Evolutionary conservation across 148 eudicot genomes (phyloP), one percentile per base, ranked within the genome.

Genomic region (Cornus kousa): DNA sequence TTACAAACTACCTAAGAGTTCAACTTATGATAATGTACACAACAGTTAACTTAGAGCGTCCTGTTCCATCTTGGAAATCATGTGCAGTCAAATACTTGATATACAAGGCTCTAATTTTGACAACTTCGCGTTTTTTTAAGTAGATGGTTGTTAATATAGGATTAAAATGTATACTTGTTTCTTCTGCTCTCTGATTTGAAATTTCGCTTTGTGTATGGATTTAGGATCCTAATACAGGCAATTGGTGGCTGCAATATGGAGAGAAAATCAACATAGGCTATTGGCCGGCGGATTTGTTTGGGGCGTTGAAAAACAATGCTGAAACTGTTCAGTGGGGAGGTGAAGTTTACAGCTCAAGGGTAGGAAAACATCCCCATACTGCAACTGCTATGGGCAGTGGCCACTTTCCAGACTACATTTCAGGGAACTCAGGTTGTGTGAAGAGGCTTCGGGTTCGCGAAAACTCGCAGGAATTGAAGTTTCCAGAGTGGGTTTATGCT

Each of bases 321-420:
- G 60, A 50, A 16, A 32, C 82, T 1, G 90, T 84, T 16, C 83
- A 85, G 74, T 90, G 94, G 92, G 94, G 94, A 69, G 94, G 92
- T 32, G 94, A 92, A 75, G 91, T 90, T 69, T 90, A 89, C 57
- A 89, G 94, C 85, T n/a, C 83, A 14, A 84, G 79, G 24, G 79
- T 81, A n/a, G 81, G 88, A 64, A 74, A 39, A 64, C 79, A 32
- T 33, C 91, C 91, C 23, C 97, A 90, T 73, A 90, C 94, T 0
- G 39, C 74, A 14, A 89, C 97, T 23, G 72, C 35, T 0, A 87
- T 92, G 90, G 97, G 97, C 22, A 92, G 81, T 8, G 97, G 97
- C 10, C 24, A 71, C 0, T 85, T 71, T 50, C 70, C 91, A 0
- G 79, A 80, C 31, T 65, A 33, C 14, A 32, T 77, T 0, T 68